A percentile compares a stretch with the other conserved stretches of the same genome.
These are phyloP conservation scores for Mycena albidolilacea DNA, from an alignment of 768 basidiomycete genomes.

Conservation along the genomic window DNA sequence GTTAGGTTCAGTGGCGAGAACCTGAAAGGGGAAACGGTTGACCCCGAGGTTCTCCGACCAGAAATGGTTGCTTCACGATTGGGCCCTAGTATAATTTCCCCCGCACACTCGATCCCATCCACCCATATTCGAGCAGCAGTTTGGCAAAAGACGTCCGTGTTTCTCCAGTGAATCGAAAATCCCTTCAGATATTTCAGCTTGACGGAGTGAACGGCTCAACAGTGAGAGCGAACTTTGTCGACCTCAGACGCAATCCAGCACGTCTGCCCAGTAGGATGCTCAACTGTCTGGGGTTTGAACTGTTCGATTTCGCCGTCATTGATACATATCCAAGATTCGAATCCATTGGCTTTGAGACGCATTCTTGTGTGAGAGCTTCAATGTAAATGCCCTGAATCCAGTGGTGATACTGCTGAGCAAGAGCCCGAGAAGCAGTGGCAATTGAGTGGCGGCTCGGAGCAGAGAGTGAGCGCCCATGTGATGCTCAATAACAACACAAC, in stretches of 20 bases:
- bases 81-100: slow-evolving; percentile 30
- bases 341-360: slow-evolving; percentile 30
- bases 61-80: slow-evolving; percentile 25
- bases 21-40: slow-evolving; percentile 22
- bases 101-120: slow-evolving; percentile 36
- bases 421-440: too few relatives aligned
- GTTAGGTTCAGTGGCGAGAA: slow-evolving; percentile 34
- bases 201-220: neutral
- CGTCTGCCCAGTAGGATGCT: slow-evolving; percentile 22
- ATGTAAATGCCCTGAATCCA: too few relatives aligned
- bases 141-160: slow-evolving; percentile 36
- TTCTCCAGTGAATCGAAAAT: slow-evolving; percentile 35
- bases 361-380: neutral
- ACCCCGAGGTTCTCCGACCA: slow-evolving; percentile 28
- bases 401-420: too few relatives aligned
- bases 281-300: slow-evolving; percentile 17
- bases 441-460: too few relatives aligned
- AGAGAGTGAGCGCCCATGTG: neutral
- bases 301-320: slow-evolving; percentile 16
- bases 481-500: neutral
- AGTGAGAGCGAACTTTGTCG: slow-evolving; percentile 16
- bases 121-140: slow-evolving; percentile 33
- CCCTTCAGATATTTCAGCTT: slow-evolving; percentile 19
- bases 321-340: slow-evolving; percentile 32
- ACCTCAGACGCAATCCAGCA: slow-evolving; percentile 37